Conservation (phyloP, 2,329 filamentous ascomycete genomes). For the Alternaria sp. region DNA sequence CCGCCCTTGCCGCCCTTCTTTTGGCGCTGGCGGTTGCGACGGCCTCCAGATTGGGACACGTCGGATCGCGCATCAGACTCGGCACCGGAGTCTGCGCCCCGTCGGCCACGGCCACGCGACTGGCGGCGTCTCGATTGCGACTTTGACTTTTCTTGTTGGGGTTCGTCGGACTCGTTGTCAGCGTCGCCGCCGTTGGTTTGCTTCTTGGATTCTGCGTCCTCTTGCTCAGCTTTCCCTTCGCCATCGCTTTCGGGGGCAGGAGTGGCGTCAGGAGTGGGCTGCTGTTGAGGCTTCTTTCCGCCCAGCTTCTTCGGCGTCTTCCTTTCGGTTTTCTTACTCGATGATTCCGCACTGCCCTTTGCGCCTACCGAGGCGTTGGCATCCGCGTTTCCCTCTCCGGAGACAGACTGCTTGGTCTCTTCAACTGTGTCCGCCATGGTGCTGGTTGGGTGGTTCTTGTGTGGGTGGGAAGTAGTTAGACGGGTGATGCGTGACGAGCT, state of each 20-base stretch:
- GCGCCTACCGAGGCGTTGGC: constrained; percentile 45
- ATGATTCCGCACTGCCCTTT: constrained; percentile 47
- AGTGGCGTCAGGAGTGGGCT: constrained; percentile 56
- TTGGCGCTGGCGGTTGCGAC: constrained; percentile 60
- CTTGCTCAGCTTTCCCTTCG: constrained; percentile 51
- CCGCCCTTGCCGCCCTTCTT: constrained; percentile 56
- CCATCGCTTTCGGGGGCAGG: constrained; percentile 54
- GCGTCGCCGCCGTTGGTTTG: constrained; percentile 41
- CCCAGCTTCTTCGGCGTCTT: constrained; percentile 59
- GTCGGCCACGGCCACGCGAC: constrained; percentile 57
- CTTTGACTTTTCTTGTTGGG: constrained; percentile 54
- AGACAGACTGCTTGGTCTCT: constrained; percentile 45
- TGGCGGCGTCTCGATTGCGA: constrained; percentile 56
- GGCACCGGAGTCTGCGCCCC: constrained; percentile 56
- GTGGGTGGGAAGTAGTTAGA: constrained; percentile 9
- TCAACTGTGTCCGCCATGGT: constrained; percentile 49
- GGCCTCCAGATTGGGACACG: constrained; percentile 60
- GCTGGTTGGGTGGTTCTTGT: constrained; percentile 18
- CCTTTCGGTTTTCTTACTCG: constrained; percentile 55
- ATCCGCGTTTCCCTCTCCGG: constrained; percentile 47
- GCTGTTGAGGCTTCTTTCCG: constrained; percentile 52
- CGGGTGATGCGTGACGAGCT: constrained; percentile 15
- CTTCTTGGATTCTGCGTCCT: constrained; percentile 45
- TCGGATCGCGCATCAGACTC: constrained; percentile 63
- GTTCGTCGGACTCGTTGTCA: constrained; percentile 52